These are phyloP conservation scores for Pterula multifida DNA, from an alignment of 1,284 basidiomycete genomes.

Conservation along the genomic window DNA sequence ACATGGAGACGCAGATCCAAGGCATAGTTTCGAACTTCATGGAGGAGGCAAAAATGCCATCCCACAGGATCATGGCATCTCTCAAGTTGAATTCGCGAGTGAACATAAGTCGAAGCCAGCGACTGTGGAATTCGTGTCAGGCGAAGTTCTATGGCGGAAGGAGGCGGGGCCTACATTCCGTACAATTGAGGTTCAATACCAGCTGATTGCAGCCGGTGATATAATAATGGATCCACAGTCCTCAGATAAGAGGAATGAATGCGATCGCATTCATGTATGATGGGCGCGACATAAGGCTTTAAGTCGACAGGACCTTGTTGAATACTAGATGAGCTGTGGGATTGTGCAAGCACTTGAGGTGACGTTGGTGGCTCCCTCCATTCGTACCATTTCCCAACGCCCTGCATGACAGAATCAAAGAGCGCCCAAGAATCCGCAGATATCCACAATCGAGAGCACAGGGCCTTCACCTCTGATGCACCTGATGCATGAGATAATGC, in stretches of 20 bases:
- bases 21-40: conserved; percentile 60
- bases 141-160: conserved; percentile 5
- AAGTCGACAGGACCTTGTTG: conserved; percentile 33
- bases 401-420: conserved; percentile 70
- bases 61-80: conserved; percentile 79
- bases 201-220: conserved; percentile 59
- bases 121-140: conserved; percentile 31
- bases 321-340: conserved; percentile 24
- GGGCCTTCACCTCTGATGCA: conserved; percentile 30
- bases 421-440: conserved; percentile 79
- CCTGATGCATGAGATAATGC: conserved; percentile 20
- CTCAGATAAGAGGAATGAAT: conserved; percentile 67
- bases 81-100: conserved; percentile 75
- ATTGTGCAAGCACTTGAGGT: conserved; percentile 31
- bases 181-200: conserved; percentile 92
- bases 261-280: conserved; percentile 68
- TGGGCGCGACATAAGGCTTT: conserved; percentile 65
- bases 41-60: conserved; percentile 81
- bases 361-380: conserved; percentile 52
- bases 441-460: conserved; percentile 58
- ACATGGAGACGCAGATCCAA: conserved; percentile 86
- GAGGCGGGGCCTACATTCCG: conserved; percentile 58
- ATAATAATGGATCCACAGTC: conserved; percentile 74
- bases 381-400: conserved; percentile 77
- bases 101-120: conserved; percentile 85